Conservation (phyloP, 495 filamentous ascomycete species). For the Baudoinia panamericana region DNA sequence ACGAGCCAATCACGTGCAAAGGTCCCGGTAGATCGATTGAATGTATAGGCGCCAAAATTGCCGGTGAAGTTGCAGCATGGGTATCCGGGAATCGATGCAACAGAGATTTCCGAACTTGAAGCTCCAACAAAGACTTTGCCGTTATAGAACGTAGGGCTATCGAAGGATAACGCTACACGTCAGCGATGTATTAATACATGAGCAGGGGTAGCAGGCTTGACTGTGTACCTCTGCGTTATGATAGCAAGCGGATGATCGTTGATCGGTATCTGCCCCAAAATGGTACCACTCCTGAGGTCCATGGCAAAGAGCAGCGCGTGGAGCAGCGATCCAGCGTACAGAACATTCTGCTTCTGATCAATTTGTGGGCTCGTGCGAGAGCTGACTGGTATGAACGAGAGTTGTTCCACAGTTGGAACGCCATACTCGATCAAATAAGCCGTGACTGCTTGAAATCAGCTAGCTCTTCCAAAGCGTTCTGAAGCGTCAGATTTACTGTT, state of each 20-base stretch:
- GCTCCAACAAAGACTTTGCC: conserved; percentile 7
- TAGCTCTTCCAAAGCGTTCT: too few species aligned
- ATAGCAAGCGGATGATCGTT: conserved; percentile 8
- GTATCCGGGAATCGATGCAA: background rate
- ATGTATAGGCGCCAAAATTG: conserved; percentile 8
- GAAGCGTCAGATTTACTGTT: too few species aligned
- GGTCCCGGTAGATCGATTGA: too few species aligned
- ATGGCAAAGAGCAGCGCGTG: background rate
- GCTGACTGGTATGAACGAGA: background rate
- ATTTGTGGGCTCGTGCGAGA: conserved; percentile 1
- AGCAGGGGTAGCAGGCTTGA: too few species aligned
- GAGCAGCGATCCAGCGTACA: background rate
- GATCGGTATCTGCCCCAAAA: background rate
- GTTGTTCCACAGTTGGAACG: background rate
- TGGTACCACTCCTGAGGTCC: background rate
- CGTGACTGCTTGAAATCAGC: too few species aligned
- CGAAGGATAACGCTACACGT: too few species aligned
- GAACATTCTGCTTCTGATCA: background rate
- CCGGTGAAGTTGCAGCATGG: conserved; percentile 9
- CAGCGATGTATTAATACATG: too few species aligned
- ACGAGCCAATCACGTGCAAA: too few species aligned
- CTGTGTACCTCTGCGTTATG: conserved; percentile 6
- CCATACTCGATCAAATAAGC: background rate
- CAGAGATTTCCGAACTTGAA: conserved; percentile 2
- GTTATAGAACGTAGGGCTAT: conserved; percentile 8